A percentile compares a stretch with the other conserved stretches of the same genome.
Conservation (phyloP, 1,284 basidiomycete species). For the Wallemia ichthyophaga region DNA sequence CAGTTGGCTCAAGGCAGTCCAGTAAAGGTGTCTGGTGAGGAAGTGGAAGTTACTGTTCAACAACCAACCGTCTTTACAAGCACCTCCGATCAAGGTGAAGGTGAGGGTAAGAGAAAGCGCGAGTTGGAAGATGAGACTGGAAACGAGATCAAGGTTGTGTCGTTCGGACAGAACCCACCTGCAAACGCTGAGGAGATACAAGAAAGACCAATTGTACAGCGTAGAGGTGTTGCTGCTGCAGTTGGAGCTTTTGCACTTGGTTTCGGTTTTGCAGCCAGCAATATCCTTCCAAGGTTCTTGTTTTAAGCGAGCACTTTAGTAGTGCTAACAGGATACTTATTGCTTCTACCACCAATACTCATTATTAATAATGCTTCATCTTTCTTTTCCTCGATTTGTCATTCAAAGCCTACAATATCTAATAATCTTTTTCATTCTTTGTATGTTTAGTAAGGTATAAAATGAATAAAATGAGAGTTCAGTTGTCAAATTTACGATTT, state of each 20-base stretch:
- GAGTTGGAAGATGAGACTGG: constrained; percentile 1
- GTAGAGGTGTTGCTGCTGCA: neutral
- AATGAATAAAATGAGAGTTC: neutral
- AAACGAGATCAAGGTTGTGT: neutral
- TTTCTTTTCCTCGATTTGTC: no score
- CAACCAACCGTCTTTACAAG: neutral
- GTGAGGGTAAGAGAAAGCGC: neutral
- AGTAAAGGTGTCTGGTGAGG: neutral
- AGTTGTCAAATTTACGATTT: constrained; percentile 56
- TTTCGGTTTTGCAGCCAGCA: neutral
- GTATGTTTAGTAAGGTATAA: constrained; percentile 1
- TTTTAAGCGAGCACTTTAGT: neutral
- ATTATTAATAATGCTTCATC: no score
- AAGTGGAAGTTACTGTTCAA: neutral
- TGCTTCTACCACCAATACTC: no score
- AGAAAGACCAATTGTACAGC: neutral
- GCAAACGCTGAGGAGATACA: neutral
- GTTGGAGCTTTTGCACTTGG: neutral
- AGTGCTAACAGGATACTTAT: neutral
- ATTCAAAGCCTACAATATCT: no score
- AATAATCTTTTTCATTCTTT: neutral
- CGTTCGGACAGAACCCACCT: neutral
- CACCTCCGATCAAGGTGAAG: no score
- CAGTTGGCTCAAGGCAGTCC: neutral
- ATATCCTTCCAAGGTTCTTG: neutral